These are phyloP conservation scores for Hyphopichia burtonii DNA, from an alignment of 1,139 yeast genomes.

Conservation along the genomic window DNA sequence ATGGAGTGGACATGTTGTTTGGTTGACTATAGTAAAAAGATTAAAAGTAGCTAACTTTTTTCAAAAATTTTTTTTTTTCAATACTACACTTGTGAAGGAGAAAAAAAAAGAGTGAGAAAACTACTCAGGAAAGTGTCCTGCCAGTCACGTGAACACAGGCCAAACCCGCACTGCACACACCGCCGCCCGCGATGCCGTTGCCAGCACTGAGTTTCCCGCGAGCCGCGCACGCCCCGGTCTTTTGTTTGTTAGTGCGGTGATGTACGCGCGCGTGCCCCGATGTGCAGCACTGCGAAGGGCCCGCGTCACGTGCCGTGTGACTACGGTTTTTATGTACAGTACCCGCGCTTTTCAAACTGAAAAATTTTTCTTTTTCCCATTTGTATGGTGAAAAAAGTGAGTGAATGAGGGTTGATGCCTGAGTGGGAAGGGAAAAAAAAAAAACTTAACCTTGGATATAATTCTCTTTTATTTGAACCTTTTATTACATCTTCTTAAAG, in stretches of 20 bases:
- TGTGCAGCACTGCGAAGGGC: neutral
- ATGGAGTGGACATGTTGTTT: slow-evolving; percentile 56
- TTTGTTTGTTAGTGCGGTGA: neutral
- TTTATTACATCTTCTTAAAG: neutral
- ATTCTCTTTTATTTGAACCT: neutral
- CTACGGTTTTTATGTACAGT: slow-evolving; percentile 1
- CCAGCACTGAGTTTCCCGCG: no score
- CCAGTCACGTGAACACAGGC: neutral
- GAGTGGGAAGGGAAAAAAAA: slow-evolving; percentile 2
- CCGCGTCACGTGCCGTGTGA: slow-evolving; percentile 6
- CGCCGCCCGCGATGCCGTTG: no score
- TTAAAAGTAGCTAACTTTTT: slow-evolving; percentile 3
- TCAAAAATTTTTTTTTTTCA: slow-evolving; percentile 10
- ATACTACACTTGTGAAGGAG: neutral
- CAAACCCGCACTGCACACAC: neutral
- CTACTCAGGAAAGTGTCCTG: neutral
- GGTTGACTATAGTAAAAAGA: slow-evolving; percentile 11
- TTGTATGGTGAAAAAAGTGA: neutral
- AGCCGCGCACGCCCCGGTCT: no score
- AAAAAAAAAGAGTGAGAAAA: neutral
- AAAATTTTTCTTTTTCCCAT: neutral
- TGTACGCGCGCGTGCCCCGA: slow-evolving; percentile 5
- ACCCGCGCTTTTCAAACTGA: neutral
- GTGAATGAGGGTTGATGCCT: neutral
- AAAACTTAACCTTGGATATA: neutral